These are phyloP conservation scores for Yamadazyma songkhlaensis DNA, from an alignment of 1,139 yeast species.

Conservation along the genomic window DNA sequence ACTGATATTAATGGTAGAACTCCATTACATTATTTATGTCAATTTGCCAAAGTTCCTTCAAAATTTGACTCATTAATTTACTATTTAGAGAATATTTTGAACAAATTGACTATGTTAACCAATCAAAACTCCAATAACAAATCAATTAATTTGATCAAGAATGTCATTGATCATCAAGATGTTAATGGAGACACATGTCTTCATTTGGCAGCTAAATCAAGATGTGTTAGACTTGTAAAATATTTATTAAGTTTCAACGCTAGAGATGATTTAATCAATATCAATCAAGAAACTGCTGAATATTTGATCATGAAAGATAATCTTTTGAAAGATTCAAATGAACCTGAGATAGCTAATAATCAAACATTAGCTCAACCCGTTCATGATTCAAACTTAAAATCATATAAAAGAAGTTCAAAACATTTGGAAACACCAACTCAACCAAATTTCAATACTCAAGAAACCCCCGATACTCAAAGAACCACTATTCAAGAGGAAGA, in stretches of 20 bases:
- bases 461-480: slow-evolving; percentile 48
- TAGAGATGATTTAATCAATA: slow-evolving; percentile 43
- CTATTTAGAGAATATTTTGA: slow-evolving; percentile 37
- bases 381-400: neutral
- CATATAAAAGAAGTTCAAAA: slow-evolving; percentile 16
- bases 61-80: slow-evolving; percentile 44
- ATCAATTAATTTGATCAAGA: slow-evolving; percentile 48
- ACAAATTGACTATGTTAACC: slow-evolving; percentile 34
- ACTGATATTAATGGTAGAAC: slow-evolving; percentile 73
- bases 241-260: slow-evolving; percentile 45
- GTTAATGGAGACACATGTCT: slow-evolving; percentile 66
- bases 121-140: slow-evolving; percentile 25
- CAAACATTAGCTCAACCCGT: slow-evolving; percentile 1
- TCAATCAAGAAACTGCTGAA: slow-evolving; percentile 40
- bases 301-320: slow-evolving; percentile 25
- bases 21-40: slow-evolving; percentile 71
- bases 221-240: slow-evolving; percentile 37
- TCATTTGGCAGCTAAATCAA: slow-evolving; percentile 56
- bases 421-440: slow-evolving; percentile 32
- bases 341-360: slow-evolving; percentile 5
- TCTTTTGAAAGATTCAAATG: slow-evolving; percentile 13
- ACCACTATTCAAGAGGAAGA: slow-evolving; percentile 44
- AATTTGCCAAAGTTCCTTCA: slow-evolving; percentile 51
- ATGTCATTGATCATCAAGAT: slow-evolving; percentile 69
- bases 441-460: slow-evolving; percentile 22